Base-by-base conservation (phyloP, 108 stramenopile species). In the Tribonema minus region DNA sequence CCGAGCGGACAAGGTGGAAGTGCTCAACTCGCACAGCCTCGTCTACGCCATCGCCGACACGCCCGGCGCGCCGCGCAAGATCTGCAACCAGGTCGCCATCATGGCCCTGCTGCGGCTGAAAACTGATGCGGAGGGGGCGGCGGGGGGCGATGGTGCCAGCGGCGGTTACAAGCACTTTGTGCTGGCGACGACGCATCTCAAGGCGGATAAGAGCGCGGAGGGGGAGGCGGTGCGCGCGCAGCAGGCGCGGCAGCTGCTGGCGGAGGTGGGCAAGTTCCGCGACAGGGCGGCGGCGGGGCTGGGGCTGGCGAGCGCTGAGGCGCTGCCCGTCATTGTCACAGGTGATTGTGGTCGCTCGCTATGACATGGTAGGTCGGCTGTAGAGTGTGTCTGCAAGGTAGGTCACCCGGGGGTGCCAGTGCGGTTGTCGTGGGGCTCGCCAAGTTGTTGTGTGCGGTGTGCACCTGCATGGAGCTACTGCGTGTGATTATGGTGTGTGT, bases 231-330 rank as follows among this genome's bases (percentile, higher is more conserved):
- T 70, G n/a, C 28, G 77, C 41, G 15, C 68, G 25, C 60, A 46
- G 59, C 77, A 78, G 77, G 65, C 67, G 2, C 33, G 61, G 58
- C 76, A 78, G 68, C 68, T 78, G 2, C 76, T 78, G 31, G 68
- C 61, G 27, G 76, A 68, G 26, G 76, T 78, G 12, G 15, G 31
- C 4, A 78, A 67, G 59, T 78, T 78, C 38, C 58, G 76, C 5
- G 66, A 37, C 30, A 34, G 58, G 9, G 46, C 46, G 9, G 20
- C 15, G 15, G 20, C 15, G 15, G 46, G 20, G 46, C 46, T 54
- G 46, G n/a, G n/a, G n/a, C n/a, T n/a, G n/a, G n/a, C n/a, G n/a
- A n/a, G n/a, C n/a, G n/a, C n/a, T n/a, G n/a, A n/a, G n/a, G n/a
- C n/a, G n/a, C n/a, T n/a, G n/a, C n/a, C n/a, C n/a, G n/a, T n/a